Conservation (phyloP, 257 asterid species). For the Fraxinus americana region DNA sequence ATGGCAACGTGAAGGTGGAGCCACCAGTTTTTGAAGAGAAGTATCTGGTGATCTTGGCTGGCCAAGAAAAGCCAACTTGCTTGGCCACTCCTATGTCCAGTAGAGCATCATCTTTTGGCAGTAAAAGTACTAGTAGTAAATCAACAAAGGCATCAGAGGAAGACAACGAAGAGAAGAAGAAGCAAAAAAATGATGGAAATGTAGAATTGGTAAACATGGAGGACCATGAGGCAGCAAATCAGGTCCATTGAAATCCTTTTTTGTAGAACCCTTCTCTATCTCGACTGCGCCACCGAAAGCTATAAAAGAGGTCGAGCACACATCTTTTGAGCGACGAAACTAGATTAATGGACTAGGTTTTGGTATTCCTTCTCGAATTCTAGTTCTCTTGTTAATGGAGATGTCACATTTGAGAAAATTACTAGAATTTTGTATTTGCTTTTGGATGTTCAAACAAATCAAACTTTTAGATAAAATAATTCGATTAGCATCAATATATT, state of each 20-base stretch:
- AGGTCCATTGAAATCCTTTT: constrained; percentile 26
- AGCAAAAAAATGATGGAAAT: constrained; percentile 20
- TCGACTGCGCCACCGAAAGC: neutral
- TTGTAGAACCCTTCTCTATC: too few species aligned
- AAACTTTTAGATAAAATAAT: too few species aligned
- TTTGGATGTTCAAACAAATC: neutral
- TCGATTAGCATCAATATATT: too few species aligned
- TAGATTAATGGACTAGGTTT: too few species aligned
- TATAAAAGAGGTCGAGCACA: neutral
- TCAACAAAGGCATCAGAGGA: constrained; percentile 32
- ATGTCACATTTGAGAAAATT: too few species aligned
- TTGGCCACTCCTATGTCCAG: constrained; percentile 84
- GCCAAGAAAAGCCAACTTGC: constrained; percentile 79
- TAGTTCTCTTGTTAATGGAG: too few species aligned
- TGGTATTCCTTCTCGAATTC: too few species aligned
- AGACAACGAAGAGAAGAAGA: constrained; percentile 29
- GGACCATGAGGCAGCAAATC: constrained; percentile 26
- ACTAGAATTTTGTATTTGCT: too few species aligned
- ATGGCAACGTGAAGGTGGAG: constrained; percentile 26
- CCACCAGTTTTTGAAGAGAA: constrained; percentile 67
- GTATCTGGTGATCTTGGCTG: constrained; percentile 85
- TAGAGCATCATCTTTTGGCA: constrained; percentile 69
- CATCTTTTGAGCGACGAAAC: neutral
- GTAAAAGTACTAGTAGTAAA: constrained; percentile 32
- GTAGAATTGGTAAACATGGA: constrained; percentile 23